A percentile compares a stretch with the other conserved stretches of the same genome.
Evolutionary conservation across 768 basidiomycete species (phyloP).

Genomic region (Scleroderma citrinum): DNA sequence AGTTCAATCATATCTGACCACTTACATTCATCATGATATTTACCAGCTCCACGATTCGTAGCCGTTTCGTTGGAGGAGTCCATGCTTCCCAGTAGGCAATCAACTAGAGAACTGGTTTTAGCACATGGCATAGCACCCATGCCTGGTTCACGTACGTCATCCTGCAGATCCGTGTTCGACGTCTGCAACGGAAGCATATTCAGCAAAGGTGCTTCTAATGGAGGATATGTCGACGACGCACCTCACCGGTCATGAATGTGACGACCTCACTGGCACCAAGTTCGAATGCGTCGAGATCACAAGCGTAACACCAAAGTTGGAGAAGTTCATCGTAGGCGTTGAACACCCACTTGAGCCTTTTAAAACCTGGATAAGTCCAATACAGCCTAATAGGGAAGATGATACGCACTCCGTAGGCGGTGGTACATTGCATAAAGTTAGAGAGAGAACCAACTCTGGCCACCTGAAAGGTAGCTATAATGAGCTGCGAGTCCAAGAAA

Average conservation of each 20-base stretch:
- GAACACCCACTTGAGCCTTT: constrained; percentile 53
- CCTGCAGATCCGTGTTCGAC: constrained; percentile 47
- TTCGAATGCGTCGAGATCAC: constrained; percentile 63
- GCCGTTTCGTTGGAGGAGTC: constrained; percentile 49
- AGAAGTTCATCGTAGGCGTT: constrained; percentile 60
- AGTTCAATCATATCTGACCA: background rate
- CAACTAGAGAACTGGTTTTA: constrained; percentile 37
- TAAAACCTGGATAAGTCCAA: constrained; percentile 1
- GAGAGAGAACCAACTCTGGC: constrained; percentile 62
- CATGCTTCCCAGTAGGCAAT: constrained; percentile 58
- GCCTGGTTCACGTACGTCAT: constrained; percentile 45
- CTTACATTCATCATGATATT: constrained; percentile 59
- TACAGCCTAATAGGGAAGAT: background rate
- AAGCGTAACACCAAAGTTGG: constrained; percentile 57
- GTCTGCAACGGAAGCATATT: constrained; percentile 4
- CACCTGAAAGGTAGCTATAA: constrained; percentile 35
- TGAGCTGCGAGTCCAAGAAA: background rate
- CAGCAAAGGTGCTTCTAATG: constrained; percentile 1
- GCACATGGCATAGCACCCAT: background rate
- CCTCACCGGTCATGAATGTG: constrained; percentile 50
- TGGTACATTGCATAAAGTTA: constrained; percentile 65
- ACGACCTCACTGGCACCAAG: constrained; percentile 57
- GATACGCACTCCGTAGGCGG: constrained; percentile 57
- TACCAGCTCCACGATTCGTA: constrained; percentile 45
- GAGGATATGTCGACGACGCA: constrained; percentile 27